Base-by-base conservation (phyloP, 768 basidiomycete genomes). In the Psilocybe tampanensis region DNA sequence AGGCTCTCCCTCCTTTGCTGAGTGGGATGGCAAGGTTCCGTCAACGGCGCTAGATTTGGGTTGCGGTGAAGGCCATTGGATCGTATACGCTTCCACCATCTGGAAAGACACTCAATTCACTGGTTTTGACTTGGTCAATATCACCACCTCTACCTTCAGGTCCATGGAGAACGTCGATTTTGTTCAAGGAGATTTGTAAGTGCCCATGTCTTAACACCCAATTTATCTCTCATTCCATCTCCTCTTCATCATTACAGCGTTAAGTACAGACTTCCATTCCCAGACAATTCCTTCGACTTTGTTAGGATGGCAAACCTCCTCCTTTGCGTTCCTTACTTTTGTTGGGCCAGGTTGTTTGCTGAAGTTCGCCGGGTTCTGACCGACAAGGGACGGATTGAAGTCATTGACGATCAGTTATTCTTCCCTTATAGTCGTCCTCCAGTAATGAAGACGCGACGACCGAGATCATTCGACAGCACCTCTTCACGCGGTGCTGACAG, bases 41-140 rank as follows among this genome's bases (percentile, higher is more conserved):
- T 66, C 70, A 1, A 72, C 74, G 12, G 85, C 88, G 21, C 78
- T 94, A 7, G 91, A 93, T 64, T 70, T 94, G 12, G 92, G 92
- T 2, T 92, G 90, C 67, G 91, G 92, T 11, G 62, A 80, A 45
- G 90, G 90, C 0, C 66, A 80, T 47, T 94, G 92, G 92, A 75
- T 86, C 5, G 56, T 83, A 0, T 76, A 85, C 47, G 86, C 90
- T 3, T 83, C 88, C 2, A 73, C 66, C 19, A 64, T 70, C n/a
- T 94, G 91, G 91, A 81, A 76, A 19, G 64, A 71, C 41, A 78
- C 85, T 18, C 74, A 76, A 9, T 78, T 92, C 49, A 83, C 81
- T 8, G 90, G 86, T 2, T 75, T 92, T 29, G 89, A 92, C 66
- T 69, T 92, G 21, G 76, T 90, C 1, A 76, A 82, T 52, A 67